Evolutionary conservation across 2,329 filamentous ascomycete species (phyloP).

Genomic region (Penicillium paneum): DNA sequence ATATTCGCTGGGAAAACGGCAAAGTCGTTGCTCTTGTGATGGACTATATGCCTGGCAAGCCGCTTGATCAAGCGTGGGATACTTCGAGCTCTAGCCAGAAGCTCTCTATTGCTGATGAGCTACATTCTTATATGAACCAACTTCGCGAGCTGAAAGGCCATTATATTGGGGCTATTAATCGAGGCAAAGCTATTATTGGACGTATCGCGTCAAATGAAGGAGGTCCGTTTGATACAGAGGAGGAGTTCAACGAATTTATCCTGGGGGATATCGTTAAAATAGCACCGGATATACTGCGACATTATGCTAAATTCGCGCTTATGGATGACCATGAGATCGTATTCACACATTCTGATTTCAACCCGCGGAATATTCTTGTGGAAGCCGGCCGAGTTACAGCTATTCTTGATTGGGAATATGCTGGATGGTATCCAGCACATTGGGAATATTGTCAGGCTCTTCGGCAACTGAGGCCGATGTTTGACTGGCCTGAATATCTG

Average conservation of each 20-base stretch:
- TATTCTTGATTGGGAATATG: slow-evolving; percentile 19
- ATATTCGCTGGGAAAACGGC: slow-evolving; percentile 9
- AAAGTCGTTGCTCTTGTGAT: slow-evolving; percentile 8
- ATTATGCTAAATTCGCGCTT: slow-evolving; percentile 18
- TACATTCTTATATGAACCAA: slow-evolving; percentile 12
- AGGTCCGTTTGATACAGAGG: slow-evolving; percentile 25
- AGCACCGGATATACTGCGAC: slow-evolving; percentile 10
- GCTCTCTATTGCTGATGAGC: slow-evolving; percentile 8
- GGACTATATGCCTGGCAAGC: slow-evolving; percentile 17
- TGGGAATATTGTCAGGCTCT: slow-evolving; percentile 18
- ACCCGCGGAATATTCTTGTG: slow-evolving; percentile 19
- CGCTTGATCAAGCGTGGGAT: slow-evolving; percentile 16
- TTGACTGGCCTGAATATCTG: slow-evolving; percentile 16
- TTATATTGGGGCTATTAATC: slow-evolving; percentile 16
- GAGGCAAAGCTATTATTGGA: slow-evolving; percentile 6
- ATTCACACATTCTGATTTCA: slow-evolving; percentile 19
- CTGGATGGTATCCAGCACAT: slow-evolving; percentile 17
- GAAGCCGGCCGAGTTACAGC: slow-evolving; percentile 12
- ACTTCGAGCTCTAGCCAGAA: slow-evolving; percentile 9
- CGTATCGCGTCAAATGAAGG: slow-evolving; percentile 9
- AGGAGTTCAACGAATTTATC: slow-evolving; percentile 22
- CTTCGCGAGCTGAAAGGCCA: slow-evolving; percentile 10
- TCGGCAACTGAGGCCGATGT: slow-evolving; percentile 10
- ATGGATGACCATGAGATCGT: slow-evolving; percentile 15
- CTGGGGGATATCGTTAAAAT: slow-evolving; percentile 11